Base-by-base conservation (phyloP, 75 land plant genomes). In the Pinus tabuliformis region DNA sequence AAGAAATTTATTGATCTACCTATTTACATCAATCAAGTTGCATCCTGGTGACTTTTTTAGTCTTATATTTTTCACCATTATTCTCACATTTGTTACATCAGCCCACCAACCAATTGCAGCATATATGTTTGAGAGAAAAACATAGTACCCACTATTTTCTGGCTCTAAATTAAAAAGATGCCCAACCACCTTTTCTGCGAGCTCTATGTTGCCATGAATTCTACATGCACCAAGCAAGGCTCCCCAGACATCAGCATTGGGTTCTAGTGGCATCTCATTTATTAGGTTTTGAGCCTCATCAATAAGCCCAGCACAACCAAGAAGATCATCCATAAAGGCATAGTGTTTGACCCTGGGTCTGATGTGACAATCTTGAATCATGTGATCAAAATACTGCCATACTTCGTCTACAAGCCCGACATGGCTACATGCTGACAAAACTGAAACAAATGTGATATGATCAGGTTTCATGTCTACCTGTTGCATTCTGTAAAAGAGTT, bases 201-300 rank as follows among this genome's bases (percentile, higher is more conserved):
- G 26, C 13, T 59, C 57, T 9, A 62, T 42, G 57, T 77, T 72
- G 42, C 57, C 57, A 62, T 80, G 72, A 24, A 76, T 58, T 54
- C 56, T 76, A 77, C 81, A 80, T 24, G 81, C 61, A 45, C 81
- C 81, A 26, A 80, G 79, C 57, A 80, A 63, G 4, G 79, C 71
- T 57, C 39, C 58, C 81, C 81, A 80, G 9, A 80, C 56, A 18
- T 22, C 45, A 30, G 80, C 59, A 62, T 62, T 42, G 22, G 81
- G 79, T 7, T 76, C 65, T 49, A 80, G 12, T n/a, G 80, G 72
- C 79, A 77, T 77, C 16, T 64, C 78, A 14, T 77, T 77, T 36
- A 80, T 22, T 17, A 80, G 17, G 5, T 42, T 72, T 28, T 80
- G 15, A 14, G 70, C 81, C 37, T 76, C 79, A 18, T n/a, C 13